Percentiles rank a stretch among this genome's conserved stretches.
Evolutionary conservation across 306 rosid genomes (phyloP).

Genomic region (Nissolia schottii): DNA sequence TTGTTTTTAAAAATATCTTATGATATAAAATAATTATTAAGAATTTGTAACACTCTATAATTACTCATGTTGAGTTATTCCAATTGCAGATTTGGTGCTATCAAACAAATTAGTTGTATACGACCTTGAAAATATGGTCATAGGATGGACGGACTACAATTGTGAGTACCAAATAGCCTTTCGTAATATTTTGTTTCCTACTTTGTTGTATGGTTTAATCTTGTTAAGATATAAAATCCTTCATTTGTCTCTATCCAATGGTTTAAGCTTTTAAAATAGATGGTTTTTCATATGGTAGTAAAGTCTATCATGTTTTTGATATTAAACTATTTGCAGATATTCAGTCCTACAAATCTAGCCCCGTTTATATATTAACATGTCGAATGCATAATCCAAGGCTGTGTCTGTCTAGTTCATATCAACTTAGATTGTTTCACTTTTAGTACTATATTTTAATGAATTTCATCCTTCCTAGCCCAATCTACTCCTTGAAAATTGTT

Average conservation of each 20-base stretch:
- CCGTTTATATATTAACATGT: not conserved
- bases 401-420: not conserved
- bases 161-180: constrained; percentile 53
- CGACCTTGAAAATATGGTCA: constrained; percentile 61
- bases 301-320: no score
- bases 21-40: not conserved
- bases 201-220: not conserved
- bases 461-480: not conserved
- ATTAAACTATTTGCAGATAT: no score
- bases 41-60: no score
- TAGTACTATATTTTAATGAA: constrained; percentile 1
- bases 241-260: no score
- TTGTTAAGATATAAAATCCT: no score
- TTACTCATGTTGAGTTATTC: not conserved
- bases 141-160: constrained; percentile 76
- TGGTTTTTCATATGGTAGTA: no score
- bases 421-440: not conserved
- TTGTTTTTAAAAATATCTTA: no score
- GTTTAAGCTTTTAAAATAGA: no score
- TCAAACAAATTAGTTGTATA: constrained; percentile 69
- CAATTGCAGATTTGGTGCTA: constrained; percentile 67
- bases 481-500: not conserved
- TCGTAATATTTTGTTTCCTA: not conserved
- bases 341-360: no score
- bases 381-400: not conserved